Conservation (phyloP, 176 grass and related monocot genomes). For the Oryza meridionalis region DNA sequence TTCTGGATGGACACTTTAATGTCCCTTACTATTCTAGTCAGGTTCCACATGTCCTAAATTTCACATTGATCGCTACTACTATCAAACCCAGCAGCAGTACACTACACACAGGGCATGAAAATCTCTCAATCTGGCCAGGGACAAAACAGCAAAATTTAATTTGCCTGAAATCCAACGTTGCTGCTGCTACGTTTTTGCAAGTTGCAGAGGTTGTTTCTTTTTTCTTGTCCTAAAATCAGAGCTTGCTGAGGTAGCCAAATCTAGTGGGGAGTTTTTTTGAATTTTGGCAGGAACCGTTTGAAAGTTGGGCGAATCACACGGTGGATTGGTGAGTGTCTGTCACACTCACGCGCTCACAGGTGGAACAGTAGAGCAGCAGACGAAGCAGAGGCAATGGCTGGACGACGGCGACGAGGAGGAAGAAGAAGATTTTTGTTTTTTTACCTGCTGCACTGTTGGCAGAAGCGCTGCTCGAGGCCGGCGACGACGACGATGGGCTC, state of each 20-base stretch:
- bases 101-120: background rate
- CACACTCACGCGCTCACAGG: background rate
- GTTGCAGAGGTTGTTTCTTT: background rate
- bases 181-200: background rate
- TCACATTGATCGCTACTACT: conserved; percentile 9
- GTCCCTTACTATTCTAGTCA: conserved; percentile 60
- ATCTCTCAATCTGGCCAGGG: background rate
- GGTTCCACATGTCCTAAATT: conserved; percentile 38
- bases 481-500: conserved; percentile 65
- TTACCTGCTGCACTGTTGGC: conserved; percentile 64
- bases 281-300: background rate
- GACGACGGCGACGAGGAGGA: background rate
- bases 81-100: background rate
- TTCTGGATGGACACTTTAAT: conserved; percentile 41
- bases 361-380: conserved; percentile 17
- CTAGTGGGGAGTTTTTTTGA: background rate
- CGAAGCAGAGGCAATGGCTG: background rate
- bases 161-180: background rate
- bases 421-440: background rate
- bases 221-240: conserved; percentile 12
- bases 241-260: background rate
- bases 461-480: conserved; percentile 95
- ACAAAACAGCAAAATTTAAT: background rate
- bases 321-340: background rate
- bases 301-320: background rate